Evolutionary conservation across 2,329 filamentous ascomycete species (phyloP).

Genomic region (Cladophialophora exuberans): DNA sequence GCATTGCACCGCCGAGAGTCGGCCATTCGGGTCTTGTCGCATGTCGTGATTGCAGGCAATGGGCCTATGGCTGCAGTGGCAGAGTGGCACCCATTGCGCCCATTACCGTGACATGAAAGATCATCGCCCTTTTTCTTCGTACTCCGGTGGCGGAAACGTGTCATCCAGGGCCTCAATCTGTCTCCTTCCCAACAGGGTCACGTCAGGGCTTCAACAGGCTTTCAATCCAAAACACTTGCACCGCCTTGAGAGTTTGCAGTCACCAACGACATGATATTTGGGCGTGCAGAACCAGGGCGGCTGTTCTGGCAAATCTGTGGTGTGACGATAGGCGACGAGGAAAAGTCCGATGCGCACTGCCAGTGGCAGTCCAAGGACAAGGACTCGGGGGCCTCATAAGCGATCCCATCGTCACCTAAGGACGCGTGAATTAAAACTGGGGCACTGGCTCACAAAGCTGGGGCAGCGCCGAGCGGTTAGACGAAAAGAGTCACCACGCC

Average conservation of each 20-base stretch:
- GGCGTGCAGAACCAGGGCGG: not conserved
- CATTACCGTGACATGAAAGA: too few relatives aligned
- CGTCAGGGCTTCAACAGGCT: too few relatives aligned
- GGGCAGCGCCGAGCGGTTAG: not conserved
- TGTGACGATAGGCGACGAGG: constrained; percentile 7
- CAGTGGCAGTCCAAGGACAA: not conserved
- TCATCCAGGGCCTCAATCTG: too few relatives aligned
- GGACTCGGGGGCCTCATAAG: constrained; percentile 12
- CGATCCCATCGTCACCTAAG: constrained; percentile 11
- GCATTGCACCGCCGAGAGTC: constrained; percentile 2
- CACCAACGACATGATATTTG: too few relatives aligned
- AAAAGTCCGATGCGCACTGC: not conserved
- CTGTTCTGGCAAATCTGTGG: not conserved
- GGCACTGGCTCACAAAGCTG: constrained; percentile 1
- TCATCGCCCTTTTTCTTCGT: not conserved
- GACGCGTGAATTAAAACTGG: constrained; percentile 7
- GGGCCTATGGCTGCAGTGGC: not conserved
- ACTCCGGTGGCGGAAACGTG: constrained; percentile 16
- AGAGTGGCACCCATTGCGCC: not conserved
- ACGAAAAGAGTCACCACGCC: not conserved
- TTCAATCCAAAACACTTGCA: constrained; percentile 1
- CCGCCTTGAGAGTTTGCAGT: not conserved
- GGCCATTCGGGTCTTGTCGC: constrained; percentile 15
- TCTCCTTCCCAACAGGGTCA: too few relatives aligned
- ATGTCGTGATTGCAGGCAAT: constrained; percentile 19